Evolutionary conservation across 768 basidiomycete species (phyloP).

Genomic region (Holtermanniella nyarrowii): DNA sequence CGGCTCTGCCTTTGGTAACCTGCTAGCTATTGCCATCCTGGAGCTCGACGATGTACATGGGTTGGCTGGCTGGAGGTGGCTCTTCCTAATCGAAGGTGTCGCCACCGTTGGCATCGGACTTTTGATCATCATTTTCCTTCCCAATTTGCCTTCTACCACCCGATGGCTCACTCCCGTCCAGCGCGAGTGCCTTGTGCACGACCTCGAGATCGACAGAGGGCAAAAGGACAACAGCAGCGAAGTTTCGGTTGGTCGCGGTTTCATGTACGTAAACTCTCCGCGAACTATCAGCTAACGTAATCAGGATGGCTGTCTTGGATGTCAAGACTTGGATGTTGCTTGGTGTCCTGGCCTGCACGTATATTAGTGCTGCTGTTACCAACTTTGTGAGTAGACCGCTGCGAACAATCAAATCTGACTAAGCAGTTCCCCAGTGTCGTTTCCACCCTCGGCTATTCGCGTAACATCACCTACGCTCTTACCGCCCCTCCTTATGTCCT

Average conservation of each 20-base stretch:
- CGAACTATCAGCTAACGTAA: too few species aligned
- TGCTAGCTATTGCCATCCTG: conserved; percentile 34
- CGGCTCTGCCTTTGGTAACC: conserved; percentile 34
- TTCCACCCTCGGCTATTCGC: conserved; percentile 20
- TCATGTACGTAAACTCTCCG: too few species aligned
- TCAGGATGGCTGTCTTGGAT: conserved; percentile 29
- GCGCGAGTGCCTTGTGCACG: conserved; percentile 21
- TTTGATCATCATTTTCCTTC: conserved; percentile 41
- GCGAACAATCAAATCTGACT: too few species aligned
- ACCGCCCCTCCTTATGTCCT: conserved; percentile 37
- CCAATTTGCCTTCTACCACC: conserved; percentile 71
- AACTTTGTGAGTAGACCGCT: too few species aligned
- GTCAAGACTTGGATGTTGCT: conserved; percentile 30
- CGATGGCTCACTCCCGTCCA: conserved; percentile 48
- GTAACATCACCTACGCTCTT: conserved; percentile 29
- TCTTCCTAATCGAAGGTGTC: conserved; percentile 14
- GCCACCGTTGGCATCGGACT: conserved; percentile 5
- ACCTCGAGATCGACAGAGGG: conserved; percentile 28
- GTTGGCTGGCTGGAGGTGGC: conserved; percentile 38
- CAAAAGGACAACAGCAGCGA: conserved; percentile 27
- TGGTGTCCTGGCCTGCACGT: conserved; percentile 8
- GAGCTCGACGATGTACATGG: conserved; percentile 21
- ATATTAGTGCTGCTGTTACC: conserved; percentile 31
- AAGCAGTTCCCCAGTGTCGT: conserved; percentile 35
- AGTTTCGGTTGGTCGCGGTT: conserved; percentile 14